Percentiles rank a stretch among this genome's conserved stretches.
phyloP scores from a whole-genome alignment of 805 yeast genomes.

The Wickerhamiella australiensis region DNA sequence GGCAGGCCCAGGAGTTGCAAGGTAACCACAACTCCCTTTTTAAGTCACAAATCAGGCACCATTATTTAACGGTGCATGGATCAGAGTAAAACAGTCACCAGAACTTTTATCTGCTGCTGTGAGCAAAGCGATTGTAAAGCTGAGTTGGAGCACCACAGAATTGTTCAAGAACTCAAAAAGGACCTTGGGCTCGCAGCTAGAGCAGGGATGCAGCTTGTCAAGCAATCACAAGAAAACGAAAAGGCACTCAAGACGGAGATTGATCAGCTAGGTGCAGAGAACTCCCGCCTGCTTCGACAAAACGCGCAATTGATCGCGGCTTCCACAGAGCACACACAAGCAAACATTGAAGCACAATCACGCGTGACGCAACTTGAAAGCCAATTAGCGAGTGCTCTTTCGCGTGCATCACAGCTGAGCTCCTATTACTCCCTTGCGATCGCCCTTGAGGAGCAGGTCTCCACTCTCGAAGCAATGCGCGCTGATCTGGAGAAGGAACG shows the following conservation, averaged over 20 bases:
- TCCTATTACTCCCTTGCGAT: constrained; percentile 4
- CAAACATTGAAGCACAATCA: neutral
- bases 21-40: neutral
- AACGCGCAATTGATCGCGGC: constrained; percentile 6
- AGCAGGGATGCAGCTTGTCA: constrained; percentile 6
- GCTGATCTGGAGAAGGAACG: constrained; percentile 9
- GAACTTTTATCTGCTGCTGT: constrained; percentile 3
- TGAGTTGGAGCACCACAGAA: neutral
- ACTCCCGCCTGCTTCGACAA: neutral
- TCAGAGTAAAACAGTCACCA: neutral
- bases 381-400: constrained; percentile 1
- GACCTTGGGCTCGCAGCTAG: constrained; percentile 8
- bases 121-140: constrained; percentile 1
- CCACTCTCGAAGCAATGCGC: constrained; percentile 6
- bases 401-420: constrained; percentile 7
- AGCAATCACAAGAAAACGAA: constrained; percentile 6
- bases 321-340: neutral
- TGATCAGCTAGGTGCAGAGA: constrained; percentile 3
- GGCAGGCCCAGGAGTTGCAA: neutral
- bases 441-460: constrained; percentile 12
- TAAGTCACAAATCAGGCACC: neutral
- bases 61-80: constrained; percentile 7
- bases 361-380: constrained; percentile 4
- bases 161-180: constrained; percentile 4
- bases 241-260: neutral